Evolutionary conservation across 1,284 basidiomycete genomes (phyloP).

Genomic region (Meira miltonrushii): DNA sequence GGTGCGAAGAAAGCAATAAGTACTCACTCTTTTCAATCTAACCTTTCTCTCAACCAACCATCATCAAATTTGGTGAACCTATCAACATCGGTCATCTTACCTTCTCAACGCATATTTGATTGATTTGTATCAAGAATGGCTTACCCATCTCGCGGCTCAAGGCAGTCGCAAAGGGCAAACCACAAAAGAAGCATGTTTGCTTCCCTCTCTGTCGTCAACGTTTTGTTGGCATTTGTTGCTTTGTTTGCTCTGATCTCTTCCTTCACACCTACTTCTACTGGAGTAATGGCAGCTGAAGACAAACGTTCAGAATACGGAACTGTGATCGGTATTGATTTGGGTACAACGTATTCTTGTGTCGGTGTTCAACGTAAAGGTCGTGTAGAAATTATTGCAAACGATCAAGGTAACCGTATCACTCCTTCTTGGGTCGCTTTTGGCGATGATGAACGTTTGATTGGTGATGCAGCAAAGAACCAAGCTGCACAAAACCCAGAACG

Average conservation of each 20-base stretch:
- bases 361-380: slow-evolving; percentile 75
- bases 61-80: too few species aligned
- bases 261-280: slow-evolving; percentile 31
- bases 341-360: slow-evolving; percentile 55
- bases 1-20: too few species aligned
- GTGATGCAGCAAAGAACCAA: slow-evolving; percentile 63
- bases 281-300: slow-evolving; percentile 46
- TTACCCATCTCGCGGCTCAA: slow-evolving; percentile 2
- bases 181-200: not conserved
- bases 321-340: slow-evolving; percentile 76
- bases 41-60: too few species aligned
- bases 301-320: slow-evolving; percentile 64
- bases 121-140: not conserved
- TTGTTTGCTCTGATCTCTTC: slow-evolving; percentile 36
- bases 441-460: slow-evolving; percentile 67
- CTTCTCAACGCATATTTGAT: too few species aligned
- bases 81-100: too few species aligned
- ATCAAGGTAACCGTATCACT: slow-evolving; percentile 56
- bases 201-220: slow-evolving; percentile 26
- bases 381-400: slow-evolving; percentile 53
- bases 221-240: slow-evolving; percentile 40
- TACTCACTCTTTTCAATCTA: too few species aligned
- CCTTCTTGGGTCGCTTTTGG: slow-evolving; percentile 53
- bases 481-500: slow-evolving; percentile 74
- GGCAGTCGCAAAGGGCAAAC: not conserved